These are phyloP conservation scores for Heritiera littoralis DNA, from an alignment of 345 rosid genomes.

Conservation along the genomic window DNA sequence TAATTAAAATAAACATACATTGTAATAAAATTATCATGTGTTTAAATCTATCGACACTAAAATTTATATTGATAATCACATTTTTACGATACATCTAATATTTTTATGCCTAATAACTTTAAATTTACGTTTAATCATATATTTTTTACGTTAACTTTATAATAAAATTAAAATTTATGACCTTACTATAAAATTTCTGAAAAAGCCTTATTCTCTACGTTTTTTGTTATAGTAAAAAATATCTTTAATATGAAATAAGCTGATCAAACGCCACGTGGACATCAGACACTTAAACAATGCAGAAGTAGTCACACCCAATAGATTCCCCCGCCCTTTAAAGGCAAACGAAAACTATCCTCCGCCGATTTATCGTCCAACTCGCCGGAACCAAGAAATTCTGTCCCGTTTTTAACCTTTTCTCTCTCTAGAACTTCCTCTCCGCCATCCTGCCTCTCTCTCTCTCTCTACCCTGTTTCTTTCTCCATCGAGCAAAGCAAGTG, in stretches of 20 bases:
- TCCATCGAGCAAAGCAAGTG: conserved; percentile 14
- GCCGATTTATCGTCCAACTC: conserved; percentile 35
- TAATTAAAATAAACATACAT: no score
- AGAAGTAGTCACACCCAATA: not conserved
- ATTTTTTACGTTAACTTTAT: no score
- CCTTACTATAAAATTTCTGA: no score
- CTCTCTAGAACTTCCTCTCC: not conserved
- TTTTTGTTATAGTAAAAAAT: no score
- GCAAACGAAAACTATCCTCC: conserved; percentile 19
- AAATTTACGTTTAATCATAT: no score
- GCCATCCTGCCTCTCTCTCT: not conserved
- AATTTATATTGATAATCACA: no score
- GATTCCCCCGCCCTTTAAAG: not conserved
- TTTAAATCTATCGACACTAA: no score
- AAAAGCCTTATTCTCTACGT: no score
- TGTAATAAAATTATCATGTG: no score
- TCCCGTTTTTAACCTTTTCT: not conserved
- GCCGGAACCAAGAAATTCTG: conserved; percentile 18
- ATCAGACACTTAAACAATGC: not conserved
- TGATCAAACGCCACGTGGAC: not conserved
- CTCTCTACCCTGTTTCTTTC: conserved; percentile 23
- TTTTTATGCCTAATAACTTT: no score
- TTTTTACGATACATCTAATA: no score
- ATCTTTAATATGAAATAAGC: not conserved
- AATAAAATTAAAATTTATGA: no score